These are phyloP conservation scores for Panellus pusillus DNA, from an alignment of 768 basidiomycete species.

Conservation along the genomic window DNA sequence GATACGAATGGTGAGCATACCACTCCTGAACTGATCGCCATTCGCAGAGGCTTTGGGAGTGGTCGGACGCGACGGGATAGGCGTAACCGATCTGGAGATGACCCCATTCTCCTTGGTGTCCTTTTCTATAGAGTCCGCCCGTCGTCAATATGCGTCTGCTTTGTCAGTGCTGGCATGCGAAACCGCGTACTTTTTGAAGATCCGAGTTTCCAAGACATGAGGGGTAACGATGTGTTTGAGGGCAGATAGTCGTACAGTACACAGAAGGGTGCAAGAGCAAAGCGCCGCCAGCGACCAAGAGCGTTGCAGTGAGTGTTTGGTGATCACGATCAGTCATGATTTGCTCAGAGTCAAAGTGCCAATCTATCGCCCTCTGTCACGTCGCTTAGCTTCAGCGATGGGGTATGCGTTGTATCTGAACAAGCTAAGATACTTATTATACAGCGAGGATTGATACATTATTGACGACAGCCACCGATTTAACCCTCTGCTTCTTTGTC, in stretches of 20 bases:
- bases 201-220: conserved; percentile 61
- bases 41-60: conserved; percentile 61
- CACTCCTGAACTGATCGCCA: conserved; percentile 74
- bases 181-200: conserved; percentile 40
- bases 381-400: too few species aligned
- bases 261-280: conserved; percentile 16
- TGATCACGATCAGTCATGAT: neutral
- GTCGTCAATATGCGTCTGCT: conserved; percentile 3
- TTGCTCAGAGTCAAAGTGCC: too few species aligned
- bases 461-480: too few species aligned
- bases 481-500: too few species aligned
- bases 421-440: too few species aligned
- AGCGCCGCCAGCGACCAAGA: conserved; percentile 31
- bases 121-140: conserved; percentile 49
- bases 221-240: conserved; percentile 19
- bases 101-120: conserved; percentile 70
- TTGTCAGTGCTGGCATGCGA: conserved; percentile 1
- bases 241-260: conserved; percentile 25
- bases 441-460: too few species aligned
- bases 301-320: neutral
- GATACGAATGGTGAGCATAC: conserved; percentile 94
- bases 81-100: conserved; percentile 76
- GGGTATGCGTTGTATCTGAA: too few species aligned
- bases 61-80: conserved; percentile 78
- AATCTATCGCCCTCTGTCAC: too few species aligned